These are phyloP conservation scores for Gamarada debralockiae DNA, from an alignment of 495 filamentous ascomycete species.

Conservation along the genomic window DNA sequence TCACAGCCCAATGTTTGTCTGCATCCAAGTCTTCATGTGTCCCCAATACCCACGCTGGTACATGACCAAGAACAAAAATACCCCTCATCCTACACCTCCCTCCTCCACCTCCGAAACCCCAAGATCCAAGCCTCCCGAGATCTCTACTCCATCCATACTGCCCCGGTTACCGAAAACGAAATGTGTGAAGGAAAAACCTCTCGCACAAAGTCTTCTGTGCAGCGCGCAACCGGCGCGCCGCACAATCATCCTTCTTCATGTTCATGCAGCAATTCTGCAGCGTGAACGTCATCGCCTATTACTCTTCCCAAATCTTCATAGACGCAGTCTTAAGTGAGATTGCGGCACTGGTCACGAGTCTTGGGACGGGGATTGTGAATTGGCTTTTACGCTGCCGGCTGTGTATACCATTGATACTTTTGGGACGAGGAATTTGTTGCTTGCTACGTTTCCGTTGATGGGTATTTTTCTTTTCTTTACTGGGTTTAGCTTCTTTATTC, in stretches of 20 bases:
- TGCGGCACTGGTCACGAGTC: conserved; percentile 56
- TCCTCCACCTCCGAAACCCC: too few relatives aligned
- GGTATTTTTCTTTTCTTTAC: conserved; percentile 67
- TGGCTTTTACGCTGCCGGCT: conserved; percentile 74
- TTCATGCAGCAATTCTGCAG: conserved; percentile 71
- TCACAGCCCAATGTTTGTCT: too few relatives aligned
- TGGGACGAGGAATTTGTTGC: conserved; percentile 69
- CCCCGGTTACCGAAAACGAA: conserved; percentile 63
- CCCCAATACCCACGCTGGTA: too few relatives aligned
- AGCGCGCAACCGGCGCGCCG: conserved; percentile 74
- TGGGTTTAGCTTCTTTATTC: conserved; percentile 81
- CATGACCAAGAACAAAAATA: too few relatives aligned
- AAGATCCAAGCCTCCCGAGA: too few relatives aligned
- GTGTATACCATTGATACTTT: conserved; percentile 73
- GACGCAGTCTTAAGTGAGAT: conserved; percentile 51
- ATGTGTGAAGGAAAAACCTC: conserved; percentile 56
- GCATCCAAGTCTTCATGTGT: too few relatives aligned
- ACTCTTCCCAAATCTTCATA: conserved; percentile 59
- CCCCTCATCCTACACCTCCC: too few relatives aligned
- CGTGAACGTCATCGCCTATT: conserved; percentile 55
- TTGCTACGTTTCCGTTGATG: conserved; percentile 78
- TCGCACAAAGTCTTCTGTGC: conserved; percentile 64
- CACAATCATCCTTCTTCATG: conserved; percentile 71
- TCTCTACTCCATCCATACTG: conserved; percentile 71
- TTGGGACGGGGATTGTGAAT: conserved; percentile 74